A percentile compares a stretch with the other conserved stretches of the same genome.
These are phyloP conservation scores for Ophiostoma sp. DNA, from an alignment of 2,329 filamentous ascomycete species.

Conservation along the genomic window DNA sequence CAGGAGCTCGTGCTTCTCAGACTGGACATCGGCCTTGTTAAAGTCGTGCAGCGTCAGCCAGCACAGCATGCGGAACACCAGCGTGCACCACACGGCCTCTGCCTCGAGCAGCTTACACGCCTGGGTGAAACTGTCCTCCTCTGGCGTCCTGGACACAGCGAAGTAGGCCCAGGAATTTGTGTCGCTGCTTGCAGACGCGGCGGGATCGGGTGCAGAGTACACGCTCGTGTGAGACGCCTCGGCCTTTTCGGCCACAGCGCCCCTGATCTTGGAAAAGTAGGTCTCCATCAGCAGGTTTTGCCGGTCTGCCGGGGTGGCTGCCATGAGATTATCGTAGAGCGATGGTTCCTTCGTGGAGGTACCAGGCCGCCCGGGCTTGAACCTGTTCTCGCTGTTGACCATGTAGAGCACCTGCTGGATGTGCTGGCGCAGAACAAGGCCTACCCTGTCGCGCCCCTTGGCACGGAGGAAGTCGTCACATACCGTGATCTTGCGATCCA, in stretches of 20 bases:
- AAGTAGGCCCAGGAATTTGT: not conserved
- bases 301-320: not conserved
- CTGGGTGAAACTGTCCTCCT: not conserved
- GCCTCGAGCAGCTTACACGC: conserved; percentile 18
- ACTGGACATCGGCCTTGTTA: conserved; percentile 48
- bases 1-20: conserved; percentile 49
- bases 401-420: conserved; percentile 45
- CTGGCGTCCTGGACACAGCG: not conserved
- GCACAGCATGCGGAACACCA: conserved; percentile 54
- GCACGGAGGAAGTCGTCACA: conserved; percentile 42
- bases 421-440: conserved; percentile 45
- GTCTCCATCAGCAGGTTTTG: conserved; percentile 3
- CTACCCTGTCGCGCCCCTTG: conserved; percentile 35
- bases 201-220: not conserved
- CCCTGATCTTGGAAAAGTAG: not conserved
- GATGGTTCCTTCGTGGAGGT: not conserved
- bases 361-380: not conserved
- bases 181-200: not conserved
- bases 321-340: not conserved
- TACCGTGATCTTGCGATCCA: conserved; percentile 40
- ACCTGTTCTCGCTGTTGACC: conserved; percentile 38
- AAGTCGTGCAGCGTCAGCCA: conserved; percentile 56
- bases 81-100: conserved; percentile 49
- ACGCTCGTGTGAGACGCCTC: not conserved
- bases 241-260: not conserved